Evolutionary conservation across 805 yeast species (phyloP).

Genomic region (Ogataea parapolymorpha): DNA sequence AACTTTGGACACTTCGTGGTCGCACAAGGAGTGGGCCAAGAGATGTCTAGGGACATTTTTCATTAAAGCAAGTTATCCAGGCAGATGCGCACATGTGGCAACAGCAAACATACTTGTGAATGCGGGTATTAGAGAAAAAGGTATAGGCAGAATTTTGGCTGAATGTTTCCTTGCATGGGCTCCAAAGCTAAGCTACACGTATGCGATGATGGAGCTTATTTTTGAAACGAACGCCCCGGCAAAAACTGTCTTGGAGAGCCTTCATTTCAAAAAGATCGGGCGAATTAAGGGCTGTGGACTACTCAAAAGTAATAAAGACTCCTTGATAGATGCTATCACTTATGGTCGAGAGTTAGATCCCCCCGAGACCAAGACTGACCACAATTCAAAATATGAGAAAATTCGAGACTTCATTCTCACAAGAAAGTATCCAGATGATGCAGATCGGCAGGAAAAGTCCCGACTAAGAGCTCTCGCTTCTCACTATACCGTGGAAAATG

Average conservation of each 20-base stretch:
- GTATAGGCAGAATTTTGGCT: conserved; percentile 81
- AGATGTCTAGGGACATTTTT: conserved; percentile 87
- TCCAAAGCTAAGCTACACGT: conserved; percentile 80
- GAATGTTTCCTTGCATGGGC: conserved; percentile 92
- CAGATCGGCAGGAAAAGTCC: conserved; percentile 84
- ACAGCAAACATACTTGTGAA: conserved; percentile 86
- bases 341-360: conserved; percentile 78
- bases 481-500: conserved; percentile 68
- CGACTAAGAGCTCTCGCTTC: conserved; percentile 76
- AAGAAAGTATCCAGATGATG: conserved; percentile 81
- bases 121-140: conserved; percentile 88
- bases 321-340: conserved; percentile 79
- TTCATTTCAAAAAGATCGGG: conserved; percentile 76
- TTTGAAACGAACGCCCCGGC: conserved; percentile 88
- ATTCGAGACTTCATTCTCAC: conserved; percentile 75
- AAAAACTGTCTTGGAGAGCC: conserved; percentile 68
- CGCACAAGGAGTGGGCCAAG: conserved; percentile 77
- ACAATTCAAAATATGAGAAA: conserved; percentile 58
- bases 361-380: conserved; percentile 37
- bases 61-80: conserved; percentile 87
- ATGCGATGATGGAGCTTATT: conserved; percentile 77
- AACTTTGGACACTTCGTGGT: conserved; percentile 37
- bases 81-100: conserved; percentile 89
- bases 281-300: conserved; percentile 85
- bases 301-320: conserved; percentile 71